Base-by-base conservation (phyloP, 805 yeast species). In the Teunomyces gatunensis region DNA sequence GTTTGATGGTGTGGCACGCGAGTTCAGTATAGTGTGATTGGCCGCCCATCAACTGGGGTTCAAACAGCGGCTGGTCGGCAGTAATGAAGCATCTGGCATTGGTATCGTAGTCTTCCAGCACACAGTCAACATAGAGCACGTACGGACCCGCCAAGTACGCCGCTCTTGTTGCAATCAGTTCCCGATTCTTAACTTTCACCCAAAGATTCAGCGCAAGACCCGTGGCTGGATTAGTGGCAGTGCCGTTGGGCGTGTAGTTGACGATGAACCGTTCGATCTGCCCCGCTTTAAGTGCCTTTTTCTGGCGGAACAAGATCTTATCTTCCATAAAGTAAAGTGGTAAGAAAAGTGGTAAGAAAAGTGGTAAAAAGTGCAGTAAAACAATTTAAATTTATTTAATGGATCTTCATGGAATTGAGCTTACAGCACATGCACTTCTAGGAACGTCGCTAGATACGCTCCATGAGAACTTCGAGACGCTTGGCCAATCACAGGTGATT, bases 91-190 rank as follows among this genome's bases (percentile, higher is more conserved):
- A 74, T 39, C 69, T 64, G 46, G 72, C 61, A 34, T 75, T 63
- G 46, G 78, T 83, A 50, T 79, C 68, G 61, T 83, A 94, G 33
- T 83, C 86, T 9, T 65, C 72, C 0, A 92, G 83, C 39, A 84
- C 73, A 42, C 94, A 81, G 64, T 92, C 97, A 18, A 84, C 87
- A 58, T 94, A 94, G 5, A 94, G 67, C 2, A 88, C 74, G 60
- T 83, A 92, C 0, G 99, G 99, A 0, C 98, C 99, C 1, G 91
- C 84, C 39, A 94, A 65, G 57, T 84, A 89, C 1, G 96, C 87
- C 0, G 97, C 95, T 25, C 96, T 67, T 54, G 89, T 62, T 0
- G 94, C 77, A 2, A 87, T 68, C 53, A 81, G 79, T 63, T 90
- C 97, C 3, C 68, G 71, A 65, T 91, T 91, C 57, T 80, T 81